Percentiles rank a stretch among this genome's conserved stretches.
Evolutionary conservation across 352 stramenopile genomes (phyloP).

Genomic region (Lagenidium sp.): DNA sequence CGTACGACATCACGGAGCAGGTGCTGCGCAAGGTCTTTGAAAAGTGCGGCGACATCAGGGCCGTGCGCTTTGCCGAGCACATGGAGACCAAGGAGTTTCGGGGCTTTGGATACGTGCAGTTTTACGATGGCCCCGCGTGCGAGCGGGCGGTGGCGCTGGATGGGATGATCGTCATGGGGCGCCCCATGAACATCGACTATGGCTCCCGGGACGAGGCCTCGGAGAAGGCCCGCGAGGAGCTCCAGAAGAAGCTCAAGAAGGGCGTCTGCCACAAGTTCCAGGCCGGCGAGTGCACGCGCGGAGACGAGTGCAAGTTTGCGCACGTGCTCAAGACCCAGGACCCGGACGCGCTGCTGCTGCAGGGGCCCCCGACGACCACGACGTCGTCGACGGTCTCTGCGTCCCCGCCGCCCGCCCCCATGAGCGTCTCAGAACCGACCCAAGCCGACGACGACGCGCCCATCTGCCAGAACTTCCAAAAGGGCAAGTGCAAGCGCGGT

Average conservation of each 20-base stretch:
- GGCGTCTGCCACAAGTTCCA: conserved; percentile 34
- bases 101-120: conserved; percentile 90
- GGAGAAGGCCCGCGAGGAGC: conserved; percentile 53
- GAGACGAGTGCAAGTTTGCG: conserved; percentile 34
- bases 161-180: conserved; percentile 76
- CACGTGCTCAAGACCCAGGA: conserved; percentile 18
- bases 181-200: conserved; percentile 81
- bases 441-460: conserved; percentile 5
- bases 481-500: conserved; percentile 27
- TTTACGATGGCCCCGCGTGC: conserved; percentile 83
- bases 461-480: conserved; percentile 24
- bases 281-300: conserved; percentile 20
- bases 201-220: conserved; percentile 55
- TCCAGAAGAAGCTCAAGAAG: conserved; percentile 52
- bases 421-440: not conserved
- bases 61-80: conserved; percentile 77
- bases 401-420: not conserved
- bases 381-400: not conserved
- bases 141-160: conserved; percentile 77
- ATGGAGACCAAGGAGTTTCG: conserved; percentile 83
- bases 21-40: conserved; percentile 77
- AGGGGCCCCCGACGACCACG: not conserved
- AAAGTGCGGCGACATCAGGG: conserved; percentile 66
- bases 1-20: conserved; percentile 91
- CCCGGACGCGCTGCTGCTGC: conserved; percentile 1